Evolutionary conservation across 1,139 yeast species (phyloP).

Genomic region (Petasospora rhodanensis): DNA sequence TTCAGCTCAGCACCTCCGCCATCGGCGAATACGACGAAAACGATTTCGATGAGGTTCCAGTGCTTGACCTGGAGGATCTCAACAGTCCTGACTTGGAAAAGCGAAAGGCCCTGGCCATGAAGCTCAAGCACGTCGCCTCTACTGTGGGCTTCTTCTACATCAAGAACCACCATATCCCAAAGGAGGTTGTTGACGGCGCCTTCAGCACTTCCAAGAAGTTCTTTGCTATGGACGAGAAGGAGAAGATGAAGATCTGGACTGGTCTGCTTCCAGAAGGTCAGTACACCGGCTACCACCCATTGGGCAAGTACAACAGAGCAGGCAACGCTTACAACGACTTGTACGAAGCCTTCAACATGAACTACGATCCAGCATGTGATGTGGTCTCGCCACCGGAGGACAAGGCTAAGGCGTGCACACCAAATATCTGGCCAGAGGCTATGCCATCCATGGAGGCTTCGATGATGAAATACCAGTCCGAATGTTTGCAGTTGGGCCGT

Average conservation of each 20-base stretch:
- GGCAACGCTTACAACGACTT: conserved; percentile 21
- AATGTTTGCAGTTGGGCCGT: conserved; percentile 23
- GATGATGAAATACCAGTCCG: conserved; percentile 22
- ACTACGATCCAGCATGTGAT: conserved; percentile 25
- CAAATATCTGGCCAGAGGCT: conserved; percentile 19
- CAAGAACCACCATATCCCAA: conserved; percentile 26
- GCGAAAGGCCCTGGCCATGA: conserved; percentile 12
- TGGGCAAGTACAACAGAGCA: conserved; percentile 13
- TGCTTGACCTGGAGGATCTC: conserved; percentile 14
- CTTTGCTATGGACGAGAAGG: conserved; percentile 25
- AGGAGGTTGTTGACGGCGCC: conserved; percentile 17
- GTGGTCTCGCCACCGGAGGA: conserved; percentile 19
- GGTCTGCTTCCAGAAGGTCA: conserved; percentile 19
- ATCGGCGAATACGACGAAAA: conserved; percentile 10
- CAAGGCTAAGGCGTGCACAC: conserved; percentile 8
- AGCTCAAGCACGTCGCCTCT: conserved; percentile 19
- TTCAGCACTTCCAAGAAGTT: conserved; percentile 24
- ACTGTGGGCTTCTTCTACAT: conserved; percentile 31
- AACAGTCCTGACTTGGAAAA: conserved; percentile 9
- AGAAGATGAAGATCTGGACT: conserved; percentile 26
- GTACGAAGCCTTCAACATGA: conserved; percentile 29
- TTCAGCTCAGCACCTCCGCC: conserved; percentile 7
- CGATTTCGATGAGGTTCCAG: conserved; percentile 16
- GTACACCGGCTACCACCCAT: conserved; percentile 30
- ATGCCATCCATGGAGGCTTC: conserved; percentile 22